Evolutionary conservation across 2,329 filamentous ascomycete species (phyloP).

Genomic region (Xylariaceae sp.): DNA sequence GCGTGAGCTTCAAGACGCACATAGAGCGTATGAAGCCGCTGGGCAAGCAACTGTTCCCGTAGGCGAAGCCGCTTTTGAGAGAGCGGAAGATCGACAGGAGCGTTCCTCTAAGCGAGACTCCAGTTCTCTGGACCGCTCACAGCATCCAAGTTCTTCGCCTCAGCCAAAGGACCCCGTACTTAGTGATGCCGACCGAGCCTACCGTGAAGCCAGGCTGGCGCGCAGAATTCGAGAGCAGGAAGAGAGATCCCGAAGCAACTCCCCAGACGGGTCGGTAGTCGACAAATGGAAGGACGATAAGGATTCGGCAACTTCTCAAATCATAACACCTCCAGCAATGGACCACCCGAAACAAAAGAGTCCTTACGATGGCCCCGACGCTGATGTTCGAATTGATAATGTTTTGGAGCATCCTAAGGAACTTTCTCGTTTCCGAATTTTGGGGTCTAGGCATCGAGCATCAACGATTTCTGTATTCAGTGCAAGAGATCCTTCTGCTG

Average conservation of each 20-base stretch:
- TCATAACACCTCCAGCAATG: conserved; percentile 62
- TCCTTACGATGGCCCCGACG: conserved; percentile 64
- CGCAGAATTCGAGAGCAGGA: conserved; percentile 61
- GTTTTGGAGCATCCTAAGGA: conserved; percentile 60
- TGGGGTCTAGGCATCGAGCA: conserved; percentile 36
- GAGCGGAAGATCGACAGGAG: conserved; percentile 50
- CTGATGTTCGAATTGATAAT: conserved; percentile 69
- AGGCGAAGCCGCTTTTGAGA: conserved; percentile 54
- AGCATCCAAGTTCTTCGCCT: conserved; percentile 38
- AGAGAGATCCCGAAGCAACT: conserved; percentile 58
- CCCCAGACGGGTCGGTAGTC: conserved; percentile 60
- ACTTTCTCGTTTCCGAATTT: conserved; percentile 47
- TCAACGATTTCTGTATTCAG: conserved; percentile 46
- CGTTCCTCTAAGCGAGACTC: conserved; percentile 43
- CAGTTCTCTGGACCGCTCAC: conserved; percentile 46
- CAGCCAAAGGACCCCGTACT: conserved; percentile 54
- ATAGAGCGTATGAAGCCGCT: conserved; percentile 53
- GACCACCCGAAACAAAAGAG: conserved; percentile 51
- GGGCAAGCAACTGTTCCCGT: conserved; percentile 57
- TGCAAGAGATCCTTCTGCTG: conserved; percentile 60
- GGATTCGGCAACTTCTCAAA: conserved; percentile 50
- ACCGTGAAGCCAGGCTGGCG: conserved; percentile 61
- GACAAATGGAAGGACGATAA: conserved; percentile 58
- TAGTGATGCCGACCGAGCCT: conserved; percentile 64
- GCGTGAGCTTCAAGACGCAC: conserved; percentile 53